A percentile compares a stretch with the other conserved stretches of the same genome.
phyloP scores from a whole-genome alignment of 2,329 filamentous ascomycete species.

The Nannizziopsis barbatae region DNA sequence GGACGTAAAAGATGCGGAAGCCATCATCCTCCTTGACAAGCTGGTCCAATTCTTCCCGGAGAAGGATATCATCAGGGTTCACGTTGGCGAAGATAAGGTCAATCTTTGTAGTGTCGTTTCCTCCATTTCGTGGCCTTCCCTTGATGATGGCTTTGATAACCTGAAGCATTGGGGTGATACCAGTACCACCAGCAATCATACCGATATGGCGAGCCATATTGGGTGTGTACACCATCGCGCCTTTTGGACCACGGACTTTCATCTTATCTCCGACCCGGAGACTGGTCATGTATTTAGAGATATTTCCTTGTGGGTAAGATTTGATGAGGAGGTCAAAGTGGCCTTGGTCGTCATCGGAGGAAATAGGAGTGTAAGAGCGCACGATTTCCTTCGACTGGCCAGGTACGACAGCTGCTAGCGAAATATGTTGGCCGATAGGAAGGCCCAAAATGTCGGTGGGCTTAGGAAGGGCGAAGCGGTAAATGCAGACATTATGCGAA shows the following conservation, averaged over 20 bases:
- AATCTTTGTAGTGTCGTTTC: slow-evolving; percentile 75
- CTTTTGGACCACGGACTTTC: slow-evolving; percentile 87
- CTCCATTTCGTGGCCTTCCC: slow-evolving; percentile 52
- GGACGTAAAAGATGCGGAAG: slow-evolving; percentile 85
- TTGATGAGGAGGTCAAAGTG: slow-evolving; percentile 97
- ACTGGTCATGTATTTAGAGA: slow-evolving; percentile 80
- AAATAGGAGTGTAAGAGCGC: slow-evolving; percentile 85
- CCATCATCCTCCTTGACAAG: slow-evolving; percentile 64
- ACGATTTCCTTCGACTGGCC: slow-evolving; percentile 73
- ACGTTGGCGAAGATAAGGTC: slow-evolving; percentile 98
- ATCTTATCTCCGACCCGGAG: slow-evolving; percentile 76
- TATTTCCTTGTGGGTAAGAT: slow-evolving; percentile 94
- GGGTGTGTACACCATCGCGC: slow-evolving; percentile 91
- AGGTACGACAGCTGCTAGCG: slow-evolving; percentile 71
- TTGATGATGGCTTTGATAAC: slow-evolving; percentile 82
- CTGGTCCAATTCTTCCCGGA: slow-evolving; percentile 81
- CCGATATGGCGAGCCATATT: slow-evolving; percentile 95
- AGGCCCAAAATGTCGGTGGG: slow-evolving; percentile 77
- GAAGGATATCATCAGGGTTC: slow-evolving; percentile 78
- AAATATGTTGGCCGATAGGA: slow-evolving; percentile 98
- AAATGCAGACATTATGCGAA: slow-evolving; percentile 98
- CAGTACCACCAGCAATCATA: slow-evolving; percentile 96
- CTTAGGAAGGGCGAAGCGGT: slow-evolving; percentile 79
- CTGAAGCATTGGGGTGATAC: slow-evolving; percentile 98
- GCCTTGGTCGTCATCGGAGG: slow-evolving; percentile 76